Evolutionary conservation across 371 early-diverging fungal species (phyloP), one percentile per base, ranked within the genome.

Genomic region (Mortierella sp.): DNA sequence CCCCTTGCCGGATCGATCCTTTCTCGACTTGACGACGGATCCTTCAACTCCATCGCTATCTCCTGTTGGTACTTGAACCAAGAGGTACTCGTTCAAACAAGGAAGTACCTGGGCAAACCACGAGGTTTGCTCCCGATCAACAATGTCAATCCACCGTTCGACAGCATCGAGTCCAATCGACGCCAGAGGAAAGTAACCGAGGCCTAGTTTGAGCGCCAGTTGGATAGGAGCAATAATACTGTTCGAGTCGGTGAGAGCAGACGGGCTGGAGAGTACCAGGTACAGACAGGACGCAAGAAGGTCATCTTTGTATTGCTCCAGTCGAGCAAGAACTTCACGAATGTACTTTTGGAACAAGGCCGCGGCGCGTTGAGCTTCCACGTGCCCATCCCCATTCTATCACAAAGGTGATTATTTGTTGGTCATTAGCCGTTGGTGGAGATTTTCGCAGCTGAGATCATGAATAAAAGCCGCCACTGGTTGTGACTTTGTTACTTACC

Each of bases 241-340:
- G 24, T 44, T 54, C 0, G 93, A 75, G 56, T 89, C 87, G 54
- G 94, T 88, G 48, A 97, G 91, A 4, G 92, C 93, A 2, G 87
- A 46, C 0, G 96, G 96, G 49, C 89, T 89, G 0, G 92, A 88
- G 3, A 97, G 90, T 2, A 96, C 88, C 14, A 95, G 77, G 32
- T 90, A 88, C 49, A 97, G 83, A 75, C 95, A 95, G 0, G 95
- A 90, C 0, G 92, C 93, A 21, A 95, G 85, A 16, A 97, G 88
- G 49, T 97, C 97, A 71, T 96, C 96, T 80, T 95, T 95, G 87
- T 92, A 96, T 77, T 92, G 93, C 35, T 93, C 90, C 68, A 94
- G 88, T 29, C 92, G 87, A 38, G 93, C 90, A 74, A 92, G 89
- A 32, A 95, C 92, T 68, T 94, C 93, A 27, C 87, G 83, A 41